Percentiles rank a stretch among this genome's conserved stretches.
Evolutionary conservation across 2,329 filamentous ascomycete genomes (phyloP).

Genomic region (Aureobasidium sp.): DNA sequence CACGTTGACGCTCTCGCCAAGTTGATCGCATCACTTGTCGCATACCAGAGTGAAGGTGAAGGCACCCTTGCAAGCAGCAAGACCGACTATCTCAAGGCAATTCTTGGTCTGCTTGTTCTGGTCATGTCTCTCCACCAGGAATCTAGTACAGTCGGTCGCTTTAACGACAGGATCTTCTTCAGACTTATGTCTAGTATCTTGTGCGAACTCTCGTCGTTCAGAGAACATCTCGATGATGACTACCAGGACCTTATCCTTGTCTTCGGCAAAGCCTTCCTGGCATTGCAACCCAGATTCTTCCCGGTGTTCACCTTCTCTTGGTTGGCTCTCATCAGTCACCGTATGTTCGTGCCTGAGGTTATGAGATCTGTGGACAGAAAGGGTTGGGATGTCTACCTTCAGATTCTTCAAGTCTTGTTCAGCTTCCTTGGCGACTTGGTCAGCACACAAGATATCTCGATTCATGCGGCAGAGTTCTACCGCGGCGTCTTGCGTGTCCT

Average conservation of each 20-base stretch:
- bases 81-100: constrained; percentile 64
- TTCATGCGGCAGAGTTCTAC: constrained; percentile 73
- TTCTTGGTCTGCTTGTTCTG: constrained; percentile 68
- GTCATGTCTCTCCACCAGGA: constrained; percentile 80
- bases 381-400: constrained; percentile 70
- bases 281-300: constrained; percentile 66
- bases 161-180: constrained; percentile 87
- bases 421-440: constrained; percentile 70
- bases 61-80: constrained; percentile 54
- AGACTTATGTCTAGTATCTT: constrained; percentile 78
- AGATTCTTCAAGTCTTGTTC: constrained; percentile 40
- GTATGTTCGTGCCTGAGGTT: constrained; percentile 72
- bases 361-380: constrained; percentile 57
- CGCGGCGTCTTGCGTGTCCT: constrained; percentile 75
- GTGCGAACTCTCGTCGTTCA: constrained; percentile 50
- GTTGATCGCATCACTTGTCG: constrained; percentile 66
- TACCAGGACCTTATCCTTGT: constrained; percentile 50
- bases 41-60: constrained; percentile 56
- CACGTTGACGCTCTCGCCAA: constrained; percentile 75
- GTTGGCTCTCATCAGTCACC: constrained; percentile 74
- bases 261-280: constrained; percentile 62
- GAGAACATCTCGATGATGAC: constrained; percentile 19
- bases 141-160: constrained; percentile 61
- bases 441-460: constrained; percentile 60
- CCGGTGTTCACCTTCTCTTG: constrained; percentile 81